Percentiles rank a stretch among this genome's conserved stretches.
Conservation (phyloP, 768 basidiomycete species). For the Leccinum variicolor region DNA sequence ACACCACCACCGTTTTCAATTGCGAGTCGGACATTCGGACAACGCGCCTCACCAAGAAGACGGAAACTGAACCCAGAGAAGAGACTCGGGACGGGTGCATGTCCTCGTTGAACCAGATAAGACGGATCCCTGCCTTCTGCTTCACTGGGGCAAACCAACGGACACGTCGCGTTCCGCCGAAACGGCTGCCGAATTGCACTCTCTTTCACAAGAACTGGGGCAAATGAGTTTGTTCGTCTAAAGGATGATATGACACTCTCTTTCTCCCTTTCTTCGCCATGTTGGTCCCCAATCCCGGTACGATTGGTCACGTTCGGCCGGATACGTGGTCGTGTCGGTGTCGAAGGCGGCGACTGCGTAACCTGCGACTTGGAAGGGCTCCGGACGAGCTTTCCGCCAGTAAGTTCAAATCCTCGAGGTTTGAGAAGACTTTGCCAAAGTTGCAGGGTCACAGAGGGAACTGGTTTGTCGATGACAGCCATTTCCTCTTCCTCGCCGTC, state of each 20-base stretch:
- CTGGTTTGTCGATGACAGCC: conserved; percentile 51
- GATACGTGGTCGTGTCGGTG: conserved; percentile 13
- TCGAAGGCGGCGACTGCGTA: conserved; percentile 17
- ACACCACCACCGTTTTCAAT: conserved; percentile 60
- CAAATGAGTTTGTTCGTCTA: conserved; percentile 64
- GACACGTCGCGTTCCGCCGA: conserved; percentile 37
- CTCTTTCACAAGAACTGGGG: conserved; percentile 32
- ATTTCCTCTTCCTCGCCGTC: conserved; percentile 51
- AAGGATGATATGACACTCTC: conserved; percentile 55
- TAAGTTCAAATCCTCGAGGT: conserved; percentile 62
- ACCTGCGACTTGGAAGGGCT: conserved; percentile 51
- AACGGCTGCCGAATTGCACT: conserved; percentile 41
- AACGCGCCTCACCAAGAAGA: conserved; percentile 65
- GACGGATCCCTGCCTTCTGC: conserved; percentile 15
- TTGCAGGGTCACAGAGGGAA: conserved; percentile 59
- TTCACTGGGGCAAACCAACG: conserved; percentile 12
- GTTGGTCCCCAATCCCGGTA: not conserved
- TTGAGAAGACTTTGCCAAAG: conserved; percentile 71
- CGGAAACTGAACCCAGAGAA: conserved; percentile 59
- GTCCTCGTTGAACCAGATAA: not conserved
- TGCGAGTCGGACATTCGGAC: conserved; percentile 51
- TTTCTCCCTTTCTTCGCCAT: conserved; percentile 19
- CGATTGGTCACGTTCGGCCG: not conserved
- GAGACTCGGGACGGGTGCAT: conserved; percentile 24
- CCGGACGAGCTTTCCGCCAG: conserved; percentile 53